Evolutionary conservation across 805 yeast genomes (phyloP).

Genomic region (Metschnikowia bowlesiae): DNA sequence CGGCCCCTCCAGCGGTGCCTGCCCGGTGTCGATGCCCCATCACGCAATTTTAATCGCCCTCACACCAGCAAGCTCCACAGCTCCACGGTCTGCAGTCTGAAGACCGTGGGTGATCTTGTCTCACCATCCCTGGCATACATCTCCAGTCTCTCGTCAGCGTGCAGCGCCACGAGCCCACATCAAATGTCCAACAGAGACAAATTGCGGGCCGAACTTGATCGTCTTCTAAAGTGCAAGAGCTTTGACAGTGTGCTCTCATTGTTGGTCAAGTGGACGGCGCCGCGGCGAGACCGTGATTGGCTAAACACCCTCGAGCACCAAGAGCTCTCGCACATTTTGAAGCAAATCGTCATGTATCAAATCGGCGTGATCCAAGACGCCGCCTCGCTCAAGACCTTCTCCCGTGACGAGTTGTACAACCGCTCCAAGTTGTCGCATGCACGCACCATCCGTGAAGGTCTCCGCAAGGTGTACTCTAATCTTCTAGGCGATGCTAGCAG

Average conservation of each 20-base stretch:
- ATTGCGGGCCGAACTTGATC: slow-evolving; percentile 7
- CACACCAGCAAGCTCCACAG: background rate
- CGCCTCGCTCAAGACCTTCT: slow-evolving; percentile 5
- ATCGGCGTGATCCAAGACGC: slow-evolving; percentile 8
- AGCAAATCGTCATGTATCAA: slow-evolving; percentile 11
- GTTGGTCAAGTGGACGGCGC: slow-evolving; percentile 11
- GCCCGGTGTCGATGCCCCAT: background rate
- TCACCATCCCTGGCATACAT: background rate
- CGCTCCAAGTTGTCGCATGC: slow-evolving; percentile 6
- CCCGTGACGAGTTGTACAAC: background rate
- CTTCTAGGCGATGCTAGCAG: slow-evolving; percentile 6
- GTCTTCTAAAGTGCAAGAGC: slow-evolving; percentile 7
- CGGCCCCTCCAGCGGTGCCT: slow-evolving; percentile 2
- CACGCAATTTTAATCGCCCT: background rate
- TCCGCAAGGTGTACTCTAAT: slow-evolving; percentile 14
- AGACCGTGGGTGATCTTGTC: background rate
- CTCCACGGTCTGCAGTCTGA: background rate
- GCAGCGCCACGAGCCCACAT: background rate
- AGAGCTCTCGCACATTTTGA: slow-evolving; percentile 13
- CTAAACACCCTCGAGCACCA: slow-evolving; percentile 6
- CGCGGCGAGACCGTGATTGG: slow-evolving; percentile 8
- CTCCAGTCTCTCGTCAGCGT: background rate
- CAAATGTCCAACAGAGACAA: background rate
- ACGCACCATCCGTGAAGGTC: slow-evolving; percentile 11
- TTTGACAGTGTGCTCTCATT: slow-evolving; percentile 8